Evolutionary conservation across 2,329 filamentous ascomycete species (phyloP).

Genomic region (Pseudocercospora crystallina): DNA sequence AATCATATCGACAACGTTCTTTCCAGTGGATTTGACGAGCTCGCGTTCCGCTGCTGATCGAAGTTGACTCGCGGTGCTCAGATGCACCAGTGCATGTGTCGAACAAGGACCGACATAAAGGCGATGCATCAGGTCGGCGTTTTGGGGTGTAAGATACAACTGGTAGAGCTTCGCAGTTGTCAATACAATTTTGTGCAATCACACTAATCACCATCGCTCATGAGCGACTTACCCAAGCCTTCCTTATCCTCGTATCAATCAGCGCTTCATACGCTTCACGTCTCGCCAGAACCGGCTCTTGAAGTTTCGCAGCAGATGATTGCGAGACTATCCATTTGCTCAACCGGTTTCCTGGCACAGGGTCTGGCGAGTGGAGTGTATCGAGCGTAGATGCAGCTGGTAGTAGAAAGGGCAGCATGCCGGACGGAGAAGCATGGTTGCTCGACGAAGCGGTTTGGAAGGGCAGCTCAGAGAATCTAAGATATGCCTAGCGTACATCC

Average conservation of each 20-base stretch:
- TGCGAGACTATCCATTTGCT: conserved; percentile 59
- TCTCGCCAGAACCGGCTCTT: conserved; percentile 54
- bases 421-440: conserved; percentile 90
- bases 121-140: conserved; percentile 65
- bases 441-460: conserved; percentile 71
- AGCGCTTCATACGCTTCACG: conserved; percentile 77
- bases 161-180: conserved; percentile 61
- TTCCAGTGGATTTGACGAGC: conserved; percentile 61
- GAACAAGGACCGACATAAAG: conserved; percentile 70
- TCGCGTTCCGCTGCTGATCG: conserved; percentile 71
- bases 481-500: conserved; percentile 64
- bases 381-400: conserved; percentile 43
- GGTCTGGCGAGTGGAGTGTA: conserved; percentile 39
- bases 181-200: not conserved
- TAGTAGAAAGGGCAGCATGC: conserved; percentile 83
- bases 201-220: not conserved
- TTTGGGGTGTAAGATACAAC: conserved; percentile 72
- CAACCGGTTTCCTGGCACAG: conserved; percentile 64
- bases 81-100: conserved; percentile 61
- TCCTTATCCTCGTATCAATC: conserved; percentile 73
- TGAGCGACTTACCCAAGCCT: conserved; percentile 69
- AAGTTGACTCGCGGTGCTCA: conserved; percentile 65
- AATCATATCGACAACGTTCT: conserved; percentile 39
- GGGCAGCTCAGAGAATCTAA: conserved; percentile 71
- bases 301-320: no score